Conservation (phyloP, 2,329 filamentous ascomycete species). For the Chrysosporium queenslandicum region DNA sequence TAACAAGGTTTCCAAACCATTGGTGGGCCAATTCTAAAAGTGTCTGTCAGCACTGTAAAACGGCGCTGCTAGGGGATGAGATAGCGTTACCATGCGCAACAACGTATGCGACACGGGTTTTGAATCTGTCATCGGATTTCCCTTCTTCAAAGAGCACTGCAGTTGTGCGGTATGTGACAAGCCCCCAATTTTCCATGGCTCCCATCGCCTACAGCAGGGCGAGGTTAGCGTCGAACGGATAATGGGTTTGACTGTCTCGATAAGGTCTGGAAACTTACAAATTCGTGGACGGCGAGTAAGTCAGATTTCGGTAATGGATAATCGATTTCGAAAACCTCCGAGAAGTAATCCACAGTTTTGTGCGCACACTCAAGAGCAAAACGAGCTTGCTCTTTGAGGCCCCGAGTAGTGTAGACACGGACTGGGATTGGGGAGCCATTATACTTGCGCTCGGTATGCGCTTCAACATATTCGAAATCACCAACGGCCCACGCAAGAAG, state of each 20-base stretch:
- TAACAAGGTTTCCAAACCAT: slow-evolving; percentile 92
- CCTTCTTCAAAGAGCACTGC: slow-evolving; percentile 93
- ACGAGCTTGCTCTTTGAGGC: slow-evolving; percentile 83
- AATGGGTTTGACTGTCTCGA: neutral
- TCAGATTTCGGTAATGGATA: slow-evolving; percentile 91
- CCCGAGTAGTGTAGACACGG: slow-evolving; percentile 87
- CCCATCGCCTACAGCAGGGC: slow-evolving; percentile 39
- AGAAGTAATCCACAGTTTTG: slow-evolving; percentile 93
- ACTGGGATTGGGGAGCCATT: slow-evolving; percentile 85
- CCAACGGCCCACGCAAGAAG: slow-evolving; percentile 89
- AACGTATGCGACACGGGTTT: slow-evolving; percentile 90
- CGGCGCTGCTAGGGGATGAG: slow-evolving; percentile 1
- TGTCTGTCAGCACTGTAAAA: slow-evolving; percentile 7
- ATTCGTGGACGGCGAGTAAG: slow-evolving; percentile 83
- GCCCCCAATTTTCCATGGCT: slow-evolving; percentile 93
- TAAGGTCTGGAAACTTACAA: slow-evolving; percentile 48
- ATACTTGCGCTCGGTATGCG: slow-evolving; percentile 79
- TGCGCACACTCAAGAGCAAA: slow-evolving; percentile 87
- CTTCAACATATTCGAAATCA: slow-evolving; percentile 94
- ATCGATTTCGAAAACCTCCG: slow-evolving; percentile 82
- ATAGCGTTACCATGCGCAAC: slow-evolving; percentile 61
- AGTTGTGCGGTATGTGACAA: slow-evolving; percentile 92
- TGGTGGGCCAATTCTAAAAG: slow-evolving; percentile 72
- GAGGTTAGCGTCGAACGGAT: slow-evolving; percentile 21
- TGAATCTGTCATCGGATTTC: slow-evolving; percentile 79